Base-by-base conservation (phyloP, 202 grass and related monocot genomes). In the Saccharum hybrid region DNA sequence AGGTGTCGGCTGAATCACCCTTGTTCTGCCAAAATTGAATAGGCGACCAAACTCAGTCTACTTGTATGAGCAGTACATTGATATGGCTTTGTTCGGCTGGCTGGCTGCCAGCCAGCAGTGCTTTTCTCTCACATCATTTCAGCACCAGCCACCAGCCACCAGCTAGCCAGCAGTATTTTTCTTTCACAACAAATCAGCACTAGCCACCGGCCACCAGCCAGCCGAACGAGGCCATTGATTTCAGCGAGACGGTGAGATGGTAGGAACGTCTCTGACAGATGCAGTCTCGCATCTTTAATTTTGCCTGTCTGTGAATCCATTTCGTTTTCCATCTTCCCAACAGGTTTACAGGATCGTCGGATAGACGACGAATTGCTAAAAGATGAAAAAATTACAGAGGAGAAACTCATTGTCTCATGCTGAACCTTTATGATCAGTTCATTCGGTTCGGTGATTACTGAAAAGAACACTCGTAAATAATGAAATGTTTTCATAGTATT, bases 1-100 rank as follows among this genome's bases (percentile, higher is more conserved):
- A 41, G 76, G 70, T 88, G 70, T 51, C 31, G 0, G 81, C 62
- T 84, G 40, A 80, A 75, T 57, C 42, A 16, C 30, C 9, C 60
- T 10, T 49, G 14, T 40, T 62, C 41, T 52, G 38, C 28, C 31
- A 16, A 23, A 75, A 54, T 88, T 75, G 37, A 60, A n/a, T 59
- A 21, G 6, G 4, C 13, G 9, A 73, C 40, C 21, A 22, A 22
- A 63, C 34, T 7, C 61, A 22, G 61, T 49, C 43, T 60, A 33
- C 63, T 49, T 63, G 46, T 69, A 38, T n/a, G 61, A 7, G 23
- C 22, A 6, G 1, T 9, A 10, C 28, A 16, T 4, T 5, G 31
- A 13, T 6, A 38, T n/a, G n/a, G n/a, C n/a, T n/a, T n/a, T n/a
- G n/a, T n/a, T n/a, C n/a, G n/a, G n/a, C n/a, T n/a, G n/a, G n/a